These are phyloP conservation scores for Rhizopogon vinicolor DNA, from an alignment of 768 basidiomycete species.

Conservation along the genomic window DNA sequence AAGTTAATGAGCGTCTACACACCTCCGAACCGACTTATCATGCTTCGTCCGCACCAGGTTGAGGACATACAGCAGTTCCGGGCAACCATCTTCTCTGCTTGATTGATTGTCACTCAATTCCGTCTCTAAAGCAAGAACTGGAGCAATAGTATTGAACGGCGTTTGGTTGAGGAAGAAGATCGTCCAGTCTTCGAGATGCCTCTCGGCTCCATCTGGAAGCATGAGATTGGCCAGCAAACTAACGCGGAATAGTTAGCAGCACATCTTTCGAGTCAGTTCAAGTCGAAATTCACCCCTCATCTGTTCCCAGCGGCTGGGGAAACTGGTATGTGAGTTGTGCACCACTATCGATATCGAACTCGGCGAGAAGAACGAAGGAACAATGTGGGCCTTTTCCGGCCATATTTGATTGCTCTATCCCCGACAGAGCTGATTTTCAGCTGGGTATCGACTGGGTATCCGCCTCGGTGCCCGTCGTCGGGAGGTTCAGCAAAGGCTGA, in stretches of 20 bases:
- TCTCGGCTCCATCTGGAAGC: slow-evolving; percentile 97
- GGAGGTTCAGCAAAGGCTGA: background rate
- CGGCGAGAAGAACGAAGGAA: slow-evolving; percentile 94
- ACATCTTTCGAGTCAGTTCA: background rate
- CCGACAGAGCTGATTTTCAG: background rate
- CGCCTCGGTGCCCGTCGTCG: background rate
- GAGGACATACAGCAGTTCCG: slow-evolving; percentile 77
- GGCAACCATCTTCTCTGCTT: slow-evolving; percentile 20
- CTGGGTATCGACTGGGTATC: background rate
- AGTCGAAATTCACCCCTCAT: slow-evolving; percentile 71
- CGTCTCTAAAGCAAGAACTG: slow-evolving; percentile 71
- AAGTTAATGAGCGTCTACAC: slow-evolving; percentile 16
- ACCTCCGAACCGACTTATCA: slow-evolving; percentile 80
- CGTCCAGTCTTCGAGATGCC: slow-evolving; percentile 95
- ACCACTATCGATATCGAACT: slow-evolving; percentile 96
- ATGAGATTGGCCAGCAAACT: slow-evolving; percentile 95
- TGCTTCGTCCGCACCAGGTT: slow-evolving; percentile 91
- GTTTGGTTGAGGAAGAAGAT: slow-evolving; percentile 98
- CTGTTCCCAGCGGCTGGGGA: slow-evolving; percentile 88
- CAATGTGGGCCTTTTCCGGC: slow-evolving; percentile 68
- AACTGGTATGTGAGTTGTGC: slow-evolving; percentile 95
- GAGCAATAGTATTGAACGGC: slow-evolving; percentile 79
- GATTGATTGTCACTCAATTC: slow-evolving; percentile 26
- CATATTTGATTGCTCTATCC: slow-evolving; percentile 31
- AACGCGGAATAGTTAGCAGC: slow-evolving; percentile 1